Percentiles rank a stretch among this genome's conserved stretches.
Evolutionary conservation across 306 rosid genomes (phyloP).

Genomic region (Arachis stenosperma): DNA sequence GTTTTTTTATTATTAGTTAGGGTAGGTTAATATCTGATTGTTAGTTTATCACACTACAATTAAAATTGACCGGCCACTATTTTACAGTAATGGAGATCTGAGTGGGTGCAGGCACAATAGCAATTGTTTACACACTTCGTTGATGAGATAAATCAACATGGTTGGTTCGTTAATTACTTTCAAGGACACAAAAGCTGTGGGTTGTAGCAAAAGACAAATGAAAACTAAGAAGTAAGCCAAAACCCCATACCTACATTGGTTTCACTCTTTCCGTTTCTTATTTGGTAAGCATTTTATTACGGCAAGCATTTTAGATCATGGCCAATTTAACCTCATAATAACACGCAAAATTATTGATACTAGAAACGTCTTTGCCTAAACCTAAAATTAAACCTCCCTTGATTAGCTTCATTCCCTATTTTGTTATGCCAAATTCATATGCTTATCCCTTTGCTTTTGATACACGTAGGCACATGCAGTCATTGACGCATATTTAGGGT

Average conservation of each 20-base stretch:
- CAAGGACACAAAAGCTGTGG: neutral
- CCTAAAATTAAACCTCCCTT: too few species aligned
- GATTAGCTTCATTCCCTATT: neutral
- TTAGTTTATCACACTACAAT: too few species aligned
- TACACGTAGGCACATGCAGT: neutral
- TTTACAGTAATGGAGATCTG: too few species aligned
- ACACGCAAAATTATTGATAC: conserved; percentile 37
- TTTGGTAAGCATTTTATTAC: conserved; percentile 40
- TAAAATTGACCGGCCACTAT: too few species aligned
- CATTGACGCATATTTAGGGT: neutral
- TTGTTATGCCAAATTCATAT: conserved; percentile 15
- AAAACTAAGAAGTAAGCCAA: conserved; percentile 28
- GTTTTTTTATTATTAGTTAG: too few species aligned
- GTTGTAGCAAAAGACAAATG: neutral
- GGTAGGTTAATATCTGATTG: too few species aligned
- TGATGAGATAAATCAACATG: neutral
- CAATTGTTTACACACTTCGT: too few species aligned
- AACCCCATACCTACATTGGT: conserved; percentile 34
- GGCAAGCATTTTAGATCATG: conserved; percentile 36
- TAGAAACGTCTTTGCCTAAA: too few species aligned
- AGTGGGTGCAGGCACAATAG: too few species aligned
- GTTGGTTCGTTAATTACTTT: neutral
- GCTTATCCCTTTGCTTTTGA: conserved; percentile 2
- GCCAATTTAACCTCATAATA: conserved; percentile 10
- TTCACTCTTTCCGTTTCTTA: neutral